Evolutionary conservation across 805 yeast genomes (phyloP).

Genomic region (Cephaloascus fragrans): DNA sequence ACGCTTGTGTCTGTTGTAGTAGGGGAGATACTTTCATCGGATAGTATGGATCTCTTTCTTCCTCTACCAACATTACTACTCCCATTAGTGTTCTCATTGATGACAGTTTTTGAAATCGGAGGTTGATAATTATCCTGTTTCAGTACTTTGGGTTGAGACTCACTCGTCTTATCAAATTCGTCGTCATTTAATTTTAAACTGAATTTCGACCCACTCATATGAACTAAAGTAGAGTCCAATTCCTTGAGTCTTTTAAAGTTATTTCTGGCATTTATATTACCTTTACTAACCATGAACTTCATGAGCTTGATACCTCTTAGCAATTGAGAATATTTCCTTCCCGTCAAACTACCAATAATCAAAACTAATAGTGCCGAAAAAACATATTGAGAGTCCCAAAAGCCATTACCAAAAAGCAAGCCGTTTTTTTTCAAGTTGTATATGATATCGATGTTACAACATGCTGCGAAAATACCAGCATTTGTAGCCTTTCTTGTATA

Average conservation of each 20-base stretch:
- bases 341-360: slow-evolving; percentile 15
- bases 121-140: background rate
- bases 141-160: too few species aligned
- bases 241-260: slow-evolving; percentile 12
- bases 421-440: slow-evolving; percentile 16
- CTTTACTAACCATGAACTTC: slow-evolving; percentile 20
- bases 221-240: slow-evolving; percentile 6
- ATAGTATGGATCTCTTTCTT: background rate
- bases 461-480: slow-evolving; percentile 18
- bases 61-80: too few species aligned
- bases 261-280: slow-evolving; percentile 24
- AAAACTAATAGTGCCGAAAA: slow-evolving; percentile 20
- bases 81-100: too few species aligned
- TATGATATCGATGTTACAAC: slow-evolving; percentile 19
- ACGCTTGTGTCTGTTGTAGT: background rate
- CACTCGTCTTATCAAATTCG: background rate
- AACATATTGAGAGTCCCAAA: slow-evolving; percentile 29
- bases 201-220: background rate
- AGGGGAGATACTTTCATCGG: background rate
- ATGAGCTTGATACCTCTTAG: slow-evolving; percentile 20
- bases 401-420: slow-evolving; percentile 23
- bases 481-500: slow-evolving; percentile 13
- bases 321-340: slow-evolving; percentile 9
- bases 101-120: background rate
- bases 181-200: background rate